Percentiles rank a stretch among this genome's conserved stretches.
These are phyloP conservation scores for Phaeodactylum tricornutum DNA, from an alignment of 108 stramenopile species.

Conservation along the genomic window DNA sequence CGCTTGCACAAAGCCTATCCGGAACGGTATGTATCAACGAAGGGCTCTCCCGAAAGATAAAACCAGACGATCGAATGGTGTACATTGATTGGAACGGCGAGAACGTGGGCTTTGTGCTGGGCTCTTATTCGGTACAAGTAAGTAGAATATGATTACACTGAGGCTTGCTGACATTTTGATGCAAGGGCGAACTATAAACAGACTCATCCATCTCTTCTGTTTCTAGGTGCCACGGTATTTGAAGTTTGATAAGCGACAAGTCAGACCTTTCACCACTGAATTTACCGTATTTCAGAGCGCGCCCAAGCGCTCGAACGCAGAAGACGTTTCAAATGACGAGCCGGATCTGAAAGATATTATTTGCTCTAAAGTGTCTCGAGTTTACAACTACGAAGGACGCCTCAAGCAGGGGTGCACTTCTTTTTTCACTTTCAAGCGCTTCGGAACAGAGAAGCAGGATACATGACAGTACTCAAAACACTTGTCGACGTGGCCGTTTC, in stretches of 20 bases:
- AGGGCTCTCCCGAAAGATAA: constrained; percentile 26
- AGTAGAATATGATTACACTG: too few relatives aligned
- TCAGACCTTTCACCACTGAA: constrained; percentile 37
- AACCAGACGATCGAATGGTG: constrained; percentile 34
- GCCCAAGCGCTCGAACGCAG: not conserved
- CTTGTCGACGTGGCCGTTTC: too few relatives aligned
- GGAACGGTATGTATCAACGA: constrained; percentile 35
- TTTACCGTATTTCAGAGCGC: constrained; percentile 25
- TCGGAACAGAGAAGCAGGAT: constrained; percentile 8
- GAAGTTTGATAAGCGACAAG: constrained; percentile 13
- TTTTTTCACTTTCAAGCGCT: constrained; percentile 37
- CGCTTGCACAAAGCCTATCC: constrained; percentile 9
- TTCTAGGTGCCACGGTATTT: constrained; percentile 29
- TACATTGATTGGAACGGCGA: constrained; percentile 37
- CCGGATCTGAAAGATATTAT: constrained; percentile 10
- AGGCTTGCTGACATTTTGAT: too few relatives aligned
- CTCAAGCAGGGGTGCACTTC: constrained; percentile 34
- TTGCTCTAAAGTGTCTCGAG: constrained; percentile 27
- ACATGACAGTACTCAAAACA: too few relatives aligned
- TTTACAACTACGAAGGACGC: constrained; percentile 36
- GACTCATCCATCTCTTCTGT: too few relatives aligned
- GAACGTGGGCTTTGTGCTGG: constrained; percentile 22
- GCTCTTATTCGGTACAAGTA: constrained; percentile 10
- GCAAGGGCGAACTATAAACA: too few relatives aligned
- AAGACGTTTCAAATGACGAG: constrained; percentile 4